These are phyloP conservation scores for Arachnomyces sp. DNA, from an alignment of 2,329 filamentous ascomycete genomes.

Conservation along the genomic window DNA sequence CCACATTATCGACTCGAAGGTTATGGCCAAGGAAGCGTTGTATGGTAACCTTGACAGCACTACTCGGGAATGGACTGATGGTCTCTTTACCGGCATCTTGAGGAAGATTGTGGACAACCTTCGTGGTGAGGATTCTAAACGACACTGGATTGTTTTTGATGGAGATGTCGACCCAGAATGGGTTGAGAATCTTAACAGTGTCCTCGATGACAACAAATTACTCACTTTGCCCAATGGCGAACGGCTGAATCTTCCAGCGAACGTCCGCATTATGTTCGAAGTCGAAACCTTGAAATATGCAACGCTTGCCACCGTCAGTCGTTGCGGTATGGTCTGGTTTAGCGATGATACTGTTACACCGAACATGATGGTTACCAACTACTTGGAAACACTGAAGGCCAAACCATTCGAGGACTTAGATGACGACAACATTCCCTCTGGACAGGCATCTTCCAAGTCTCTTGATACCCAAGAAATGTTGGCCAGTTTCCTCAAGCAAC, in stretches of 20 bases:
- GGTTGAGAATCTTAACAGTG: constrained; percentile 99
- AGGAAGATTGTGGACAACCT: constrained; percentile 98
- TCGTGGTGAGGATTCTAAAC: constrained; percentile 90
- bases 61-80: constrained; percentile 97
- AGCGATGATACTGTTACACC: constrained; percentile 94
- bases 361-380: constrained; percentile 86
- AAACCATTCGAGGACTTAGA: constrained; percentile 91
- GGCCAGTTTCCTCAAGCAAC: constrained; percentile 68
- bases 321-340: constrained; percentile 99
- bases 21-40: constrained; percentile 98
- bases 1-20: constrained; percentile 97
- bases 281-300: constrained; percentile 97
- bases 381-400: constrained; percentile 73
- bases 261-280: constrained; percentile 99
- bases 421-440: constrained; percentile 74
- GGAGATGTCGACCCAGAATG: constrained; percentile 98
- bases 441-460: constrained; percentile 69
- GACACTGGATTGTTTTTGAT: constrained; percentile 99
- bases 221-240: constrained; percentile 96
- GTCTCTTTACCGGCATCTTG: constrained; percentile 93
- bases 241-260: constrained; percentile 84
- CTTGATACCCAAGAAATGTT: constrained; percentile 71
- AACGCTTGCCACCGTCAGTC: constrained; percentile 95
- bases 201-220: constrained; percentile 97
- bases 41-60: constrained; percentile 96